phyloP scores from a whole-genome alignment of 352 stramenopile genomes.

The Phytophthora pseudosyringae region DNA sequence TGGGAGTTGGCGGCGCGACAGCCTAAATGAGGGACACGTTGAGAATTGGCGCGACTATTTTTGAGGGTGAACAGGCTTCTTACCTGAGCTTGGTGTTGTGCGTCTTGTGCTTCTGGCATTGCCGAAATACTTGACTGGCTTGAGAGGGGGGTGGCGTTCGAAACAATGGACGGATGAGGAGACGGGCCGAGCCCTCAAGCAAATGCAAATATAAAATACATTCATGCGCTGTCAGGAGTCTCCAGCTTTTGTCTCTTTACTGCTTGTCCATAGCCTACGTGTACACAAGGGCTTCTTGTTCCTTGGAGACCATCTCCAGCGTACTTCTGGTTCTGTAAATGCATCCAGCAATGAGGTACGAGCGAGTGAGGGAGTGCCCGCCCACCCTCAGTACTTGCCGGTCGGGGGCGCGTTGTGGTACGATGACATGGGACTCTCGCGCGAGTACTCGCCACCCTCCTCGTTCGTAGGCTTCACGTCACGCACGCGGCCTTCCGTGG shows the following conservation, averaged over 20 bases:
- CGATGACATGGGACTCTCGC: slow-evolving; percentile 40
- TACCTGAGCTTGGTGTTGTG: slow-evolving; percentile 5
- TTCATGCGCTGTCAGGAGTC: slow-evolving; percentile 35
- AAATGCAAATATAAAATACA: slow-evolving; percentile 49
- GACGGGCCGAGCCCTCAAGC: slow-evolving; percentile 18
- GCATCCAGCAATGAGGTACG: background rate
- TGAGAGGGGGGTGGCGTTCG: background rate
- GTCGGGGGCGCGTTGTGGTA: slow-evolving; percentile 31
- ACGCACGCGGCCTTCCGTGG: slow-evolving; percentile 43
- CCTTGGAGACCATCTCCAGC: slow-evolving; percentile 18
- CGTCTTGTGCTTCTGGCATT: background rate
- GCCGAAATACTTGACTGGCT: too few species aligned
- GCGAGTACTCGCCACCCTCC: slow-evolving; percentile 41
- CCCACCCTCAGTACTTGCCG: slow-evolving; percentile 27
- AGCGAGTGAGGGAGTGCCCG: background rate
- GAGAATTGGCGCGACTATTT: slow-evolving; percentile 28
- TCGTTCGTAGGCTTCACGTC: slow-evolving; percentile 48
- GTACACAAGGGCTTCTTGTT: slow-evolving; percentile 28
- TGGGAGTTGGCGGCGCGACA: background rate
- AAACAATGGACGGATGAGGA: background rate
- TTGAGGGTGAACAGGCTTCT: background rate
- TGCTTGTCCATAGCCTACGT: slow-evolving; percentile 23
- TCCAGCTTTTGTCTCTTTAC: slow-evolving; percentile 10
- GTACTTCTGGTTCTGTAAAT: slow-evolving; percentile 4
- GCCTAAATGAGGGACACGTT: slow-evolving; percentile 26